Evolutionary conservation across 768 basidiomycete species (phyloP).

Genomic region (Hygrophoropsis aurantiaca): DNA sequence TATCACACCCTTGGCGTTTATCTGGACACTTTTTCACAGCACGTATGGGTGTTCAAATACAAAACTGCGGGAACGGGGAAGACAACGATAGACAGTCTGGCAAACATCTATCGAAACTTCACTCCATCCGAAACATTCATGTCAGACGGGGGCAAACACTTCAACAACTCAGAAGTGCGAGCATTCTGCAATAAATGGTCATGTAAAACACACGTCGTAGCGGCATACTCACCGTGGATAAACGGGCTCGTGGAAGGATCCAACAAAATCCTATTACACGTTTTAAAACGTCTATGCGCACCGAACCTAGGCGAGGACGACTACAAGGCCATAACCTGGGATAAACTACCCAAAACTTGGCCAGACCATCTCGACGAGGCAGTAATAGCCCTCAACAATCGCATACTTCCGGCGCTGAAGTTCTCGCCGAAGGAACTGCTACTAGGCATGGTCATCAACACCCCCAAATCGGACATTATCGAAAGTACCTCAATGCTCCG

Average conservation of each 20-base stretch:
- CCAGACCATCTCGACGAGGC: conserved; percentile 31
- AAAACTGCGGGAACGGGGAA: conserved; percentile 21
- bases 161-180: conserved; percentile 30
- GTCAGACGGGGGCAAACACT: conserved; percentile 36
- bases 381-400: conserved; percentile 20
- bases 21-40: conserved; percentile 17
- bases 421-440: conserved; percentile 10
- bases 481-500: too few species aligned
- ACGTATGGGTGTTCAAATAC: conserved; percentile 21
- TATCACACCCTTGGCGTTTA: conserved; percentile 9
- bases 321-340: conserved; percentile 7
- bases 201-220: conserved; percentile 14
- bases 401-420: conserved; percentile 15
- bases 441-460: conserved; percentile 11
- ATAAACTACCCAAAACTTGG: conserved; percentile 27
- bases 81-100: conserved; percentile 18
- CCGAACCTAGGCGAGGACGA: conserved; percentile 29
- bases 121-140: conserved; percentile 29
- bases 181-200: conserved; percentile 21
- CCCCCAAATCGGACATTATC: neutral
- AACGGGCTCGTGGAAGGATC: conserved; percentile 34
- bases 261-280: conserved; percentile 29
- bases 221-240: conserved; percentile 41
- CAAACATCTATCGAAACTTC: conserved; percentile 21
- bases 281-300: conserved; percentile 30